A percentile compares a stretch with the other conserved stretches of the same genome.
These are phyloP conservation scores for Fusarium burgessii DNA, from an alignment of 2,329 filamentous ascomycete species.

Conservation along the genomic window DNA sequence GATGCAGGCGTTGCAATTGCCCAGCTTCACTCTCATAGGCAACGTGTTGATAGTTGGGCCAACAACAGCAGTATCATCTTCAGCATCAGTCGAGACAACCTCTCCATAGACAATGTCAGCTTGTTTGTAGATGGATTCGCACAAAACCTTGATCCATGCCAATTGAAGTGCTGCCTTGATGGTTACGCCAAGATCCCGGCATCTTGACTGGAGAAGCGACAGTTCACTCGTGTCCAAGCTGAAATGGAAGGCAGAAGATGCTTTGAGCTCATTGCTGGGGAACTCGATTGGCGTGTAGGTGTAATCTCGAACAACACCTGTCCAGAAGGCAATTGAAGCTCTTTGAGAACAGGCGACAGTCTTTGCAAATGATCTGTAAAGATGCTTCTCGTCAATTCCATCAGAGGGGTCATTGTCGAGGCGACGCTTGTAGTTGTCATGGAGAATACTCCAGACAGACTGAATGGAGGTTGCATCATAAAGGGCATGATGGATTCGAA, in stretches of 20 bases:
- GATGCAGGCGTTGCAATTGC: fast-evolving
- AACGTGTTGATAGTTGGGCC: slow-evolving; percentile 25
- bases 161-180: slow-evolving; percentile 15
- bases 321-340: background rate
- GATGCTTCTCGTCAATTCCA: background rate
- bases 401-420: background rate
- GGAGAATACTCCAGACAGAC: background rate
- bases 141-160: slow-evolving; percentile 17
- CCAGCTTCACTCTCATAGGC: background rate
- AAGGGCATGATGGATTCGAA: slow-evolving; percentile 21
- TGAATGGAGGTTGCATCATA: slow-evolving; percentile 23
- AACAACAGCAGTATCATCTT: background rate
- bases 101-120: slow-evolving; percentile 17
- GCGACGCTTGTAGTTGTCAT: background rate
- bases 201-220: slow-evolving; percentile 1
- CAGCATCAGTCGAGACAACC: background rate
- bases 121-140: slow-evolving; percentile 9
- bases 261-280: background rate
- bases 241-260: slow-evolving; percentile 20
- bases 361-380: slow-evolving; percentile 21
- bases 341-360: background rate
- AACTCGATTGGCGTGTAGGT: slow-evolving; percentile 2
- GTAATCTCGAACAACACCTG: background rate
- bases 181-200: background rate
- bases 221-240: background rate